A percentile compares a stretch with the other conserved stretches of the same genome.
phyloP scores from a whole-genome alignment of 129 eudicot genomes.

The Arctium minus region DNA sequence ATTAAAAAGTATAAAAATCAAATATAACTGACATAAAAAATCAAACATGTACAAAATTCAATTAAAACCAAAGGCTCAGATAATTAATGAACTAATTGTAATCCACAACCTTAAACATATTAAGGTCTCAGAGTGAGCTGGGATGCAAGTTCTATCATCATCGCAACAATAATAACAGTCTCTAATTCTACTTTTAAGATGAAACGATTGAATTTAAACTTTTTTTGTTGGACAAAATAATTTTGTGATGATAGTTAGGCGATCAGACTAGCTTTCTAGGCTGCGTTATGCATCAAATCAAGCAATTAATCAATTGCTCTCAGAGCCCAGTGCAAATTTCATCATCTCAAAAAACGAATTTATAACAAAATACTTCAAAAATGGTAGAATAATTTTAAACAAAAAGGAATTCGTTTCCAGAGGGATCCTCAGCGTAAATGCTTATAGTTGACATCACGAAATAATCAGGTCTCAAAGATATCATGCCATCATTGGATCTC shows the following conservation, averaged over 20 bases:
- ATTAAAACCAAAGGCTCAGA: conserved; percentile 1
- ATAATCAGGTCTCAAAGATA: conserved; percentile 52
- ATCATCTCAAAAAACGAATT: conserved; percentile 27
- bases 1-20: too few relatives aligned
- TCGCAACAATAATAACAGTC: not conserved
- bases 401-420: not conserved
- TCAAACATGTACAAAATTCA: too few relatives aligned
- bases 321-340: conserved; percentile 67
- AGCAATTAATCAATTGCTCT: conserved; percentile 33
- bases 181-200: not conserved
- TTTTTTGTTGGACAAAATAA: not conserved
- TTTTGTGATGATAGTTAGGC: not conserved
- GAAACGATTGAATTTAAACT: not conserved
- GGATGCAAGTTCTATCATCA: conserved; percentile 45
- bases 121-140: conserved; percentile 44
- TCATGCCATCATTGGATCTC: conserved; percentile 40
- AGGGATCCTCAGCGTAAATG: conserved; percentile 36
- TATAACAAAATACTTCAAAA: not conserved
- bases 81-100: conserved; percentile 20
- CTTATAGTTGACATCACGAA: conserved; percentile 34
- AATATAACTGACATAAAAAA: too few relatives aligned
- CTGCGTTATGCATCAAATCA: conserved; percentile 38
- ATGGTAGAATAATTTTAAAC: not conserved
- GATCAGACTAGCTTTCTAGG: conserved; percentile 54
- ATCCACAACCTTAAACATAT: conserved; percentile 40